Conservation (phyloP, 108 stramenopile species). For the Conticribra weissflogii region DNA sequence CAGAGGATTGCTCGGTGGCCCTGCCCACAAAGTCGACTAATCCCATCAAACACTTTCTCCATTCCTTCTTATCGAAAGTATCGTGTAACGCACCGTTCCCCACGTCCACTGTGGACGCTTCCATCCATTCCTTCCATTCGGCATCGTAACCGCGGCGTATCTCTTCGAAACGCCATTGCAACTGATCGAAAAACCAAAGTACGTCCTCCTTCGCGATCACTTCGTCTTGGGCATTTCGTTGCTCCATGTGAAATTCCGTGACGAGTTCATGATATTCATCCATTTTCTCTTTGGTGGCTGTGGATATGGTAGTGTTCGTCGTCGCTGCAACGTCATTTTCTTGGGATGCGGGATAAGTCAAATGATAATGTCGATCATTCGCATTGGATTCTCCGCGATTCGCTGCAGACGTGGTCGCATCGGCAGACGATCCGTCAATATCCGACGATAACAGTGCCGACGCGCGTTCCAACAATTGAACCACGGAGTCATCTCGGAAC, state of each 20-base stretch:
- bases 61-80: slow-evolving; percentile 10
- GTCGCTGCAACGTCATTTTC: not conserved
- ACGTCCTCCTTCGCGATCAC: slow-evolving; percentile 16
- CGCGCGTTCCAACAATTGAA: slow-evolving; percentile 4
- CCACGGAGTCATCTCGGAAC: not conserved
- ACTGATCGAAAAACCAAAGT: slow-evolving; percentile 35
- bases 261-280: slow-evolving; percentile 32
- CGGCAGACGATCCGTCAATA: not conserved
- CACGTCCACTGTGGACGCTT: too few relatives aligned
- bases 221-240: slow-evolving; percentile 13
- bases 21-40: slow-evolving; percentile 15
- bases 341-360: not conserved
- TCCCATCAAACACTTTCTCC: slow-evolving; percentile 23
- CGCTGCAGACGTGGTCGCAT: too few relatives aligned
- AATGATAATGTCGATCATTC: not conserved
- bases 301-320: not conserved
- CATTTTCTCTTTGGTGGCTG: slow-evolving; percentile 2
- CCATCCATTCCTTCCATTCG: not conserved
- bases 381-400: not conserved
- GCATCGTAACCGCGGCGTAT: slow-evolving; percentile 7
- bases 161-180: slow-evolving; percentile 44
- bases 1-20: not conserved
- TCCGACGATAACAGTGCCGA: not conserved
- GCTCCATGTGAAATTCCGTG: slow-evolving; percentile 29
- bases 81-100: too few relatives aligned